Base-by-base conservation (phyloP, 352 stramenopile species). In the Phytophthora constricta region DNA sequence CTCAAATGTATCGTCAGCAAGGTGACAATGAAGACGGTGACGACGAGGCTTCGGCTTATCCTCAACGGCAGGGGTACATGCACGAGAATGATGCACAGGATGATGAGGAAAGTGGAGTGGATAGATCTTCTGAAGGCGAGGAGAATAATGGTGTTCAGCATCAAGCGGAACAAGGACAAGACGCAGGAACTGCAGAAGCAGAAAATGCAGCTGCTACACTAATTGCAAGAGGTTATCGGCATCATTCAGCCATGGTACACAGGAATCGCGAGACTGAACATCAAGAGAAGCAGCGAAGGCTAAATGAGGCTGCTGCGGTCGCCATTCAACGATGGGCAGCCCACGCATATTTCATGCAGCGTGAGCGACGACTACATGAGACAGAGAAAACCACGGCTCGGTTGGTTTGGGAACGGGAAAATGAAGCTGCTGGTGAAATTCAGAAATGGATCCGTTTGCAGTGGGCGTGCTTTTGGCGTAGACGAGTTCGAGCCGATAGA, bases 251-350 rank as follows among this genome's bases (percentile, higher is more conserved):
- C 13, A 20, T 58, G 19, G 28, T 60, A 41, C 65, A 53, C 5
- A 46, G 14, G 2, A 53, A 61, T 4, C 47, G 46, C 13, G 49
- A 63, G 25, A 8, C 39, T 39, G 27, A 63, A 22, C 46, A 26
- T 17, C 52, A 56, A 52, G 23, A 47, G 22, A 46, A 68, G 8
- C 33, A 68, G 28, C 41, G 48, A 22, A 39, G 53, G 43, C 9
- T 49, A 26, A 56, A 60, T 43, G 25, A 70, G 25, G 39, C 50
- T 61, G 51, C 61, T 50, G 34, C 58, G 14, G 58, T 68, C 25
- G 71, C 63, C 8, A 88, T 88, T 41, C 80, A 84, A 27, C 54
- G 69, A 2, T 88, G 79, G 77, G 64, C 78, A n/a, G 28, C 74
- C 25, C 75, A 70, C 10, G 59, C 62, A 9, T 62, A 62, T 42